Conservation (phyloP, 106 monocot genomes). For the Dendrobium catenatum region DNA sequence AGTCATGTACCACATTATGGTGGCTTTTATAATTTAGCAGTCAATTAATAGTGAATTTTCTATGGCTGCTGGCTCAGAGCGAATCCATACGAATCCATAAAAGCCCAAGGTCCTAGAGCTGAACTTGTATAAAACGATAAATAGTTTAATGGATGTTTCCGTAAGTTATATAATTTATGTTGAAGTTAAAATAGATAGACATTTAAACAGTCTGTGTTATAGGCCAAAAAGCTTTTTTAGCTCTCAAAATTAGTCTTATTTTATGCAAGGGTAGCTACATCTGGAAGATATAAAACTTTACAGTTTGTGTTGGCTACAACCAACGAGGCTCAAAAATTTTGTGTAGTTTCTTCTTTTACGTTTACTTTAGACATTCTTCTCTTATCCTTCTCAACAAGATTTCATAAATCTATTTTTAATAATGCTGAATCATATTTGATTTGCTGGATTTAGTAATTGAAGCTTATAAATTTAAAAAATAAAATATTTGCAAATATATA, state of each 20-base stretch:
- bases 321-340: too few species aligned
- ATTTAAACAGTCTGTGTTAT: background rate
- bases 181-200: background rate
- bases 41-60: background rate
- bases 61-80: background rate
- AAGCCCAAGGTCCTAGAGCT: background rate
- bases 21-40: too few species aligned
- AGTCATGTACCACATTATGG: background rate
- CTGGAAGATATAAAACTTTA: too few species aligned
- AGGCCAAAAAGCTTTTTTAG: background rate
- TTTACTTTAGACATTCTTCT: background rate
- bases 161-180: background rate
- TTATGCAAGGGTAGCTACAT: too few species aligned
- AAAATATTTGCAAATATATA: background rate
- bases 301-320: too few species aligned
- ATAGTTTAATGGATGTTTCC: background rate
- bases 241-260: too few species aligned
- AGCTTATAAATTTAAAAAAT: background rate
- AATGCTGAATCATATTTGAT: background rate
- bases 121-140: background rate
- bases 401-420: constrained; percentile 4
- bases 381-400: background rate
- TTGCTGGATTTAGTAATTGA: background rate
- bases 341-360: background rate
- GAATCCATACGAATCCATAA: background rate